Evolutionary conservation across 805 yeast species (phyloP), one percentile per base, ranked within the genome.

Genomic region (Barnettozyma botsteinii): DNA sequence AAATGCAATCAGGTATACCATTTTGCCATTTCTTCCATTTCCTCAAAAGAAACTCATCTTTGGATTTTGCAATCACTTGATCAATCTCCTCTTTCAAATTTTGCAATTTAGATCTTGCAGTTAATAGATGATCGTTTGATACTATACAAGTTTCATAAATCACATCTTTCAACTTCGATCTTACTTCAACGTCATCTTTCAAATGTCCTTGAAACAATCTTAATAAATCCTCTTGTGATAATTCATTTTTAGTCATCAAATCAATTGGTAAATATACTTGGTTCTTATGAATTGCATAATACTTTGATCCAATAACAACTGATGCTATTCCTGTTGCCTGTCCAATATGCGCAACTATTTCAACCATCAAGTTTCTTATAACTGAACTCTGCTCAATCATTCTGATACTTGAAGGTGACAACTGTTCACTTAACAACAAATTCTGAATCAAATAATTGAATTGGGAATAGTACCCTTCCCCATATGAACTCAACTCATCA

Each of bases 391-490:
- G 54, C 43, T 73, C 77, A 25, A 82, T 57, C 24, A 77, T 53
- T 30, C 61, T 56, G 12, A 73, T 67, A 0, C 75, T 67, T 1
- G 79, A 73, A 0, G 85, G 85, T 2, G 81, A 69, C 7, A 79
- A 63, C 3, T 65, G 59, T 2, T 78, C 77, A 4, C 82, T 73
- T n/a, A 80, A 56, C 29, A 80, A 50, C 13, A 77, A 60, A 5
- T 77, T 77, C 50, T 80, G 86, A 8, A 77, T 67, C 13, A 80
- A 61, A 50, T 86, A 85, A 51, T 79, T 79, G 51, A 83, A 62
- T 56, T 84, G 93, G 2, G 94, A 81, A 50, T 72, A 72, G 0
- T 82, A 75, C 1, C 91, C 93, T 59, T 86, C 95, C 1, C 95
- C 95, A 52, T 73, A 80, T 1, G 85, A 72, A 37, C 88, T 82